phyloP scores from a whole-genome alignment of 192 early-diverging fungal species.

The Rhizophlyctis rosea region DNA sequence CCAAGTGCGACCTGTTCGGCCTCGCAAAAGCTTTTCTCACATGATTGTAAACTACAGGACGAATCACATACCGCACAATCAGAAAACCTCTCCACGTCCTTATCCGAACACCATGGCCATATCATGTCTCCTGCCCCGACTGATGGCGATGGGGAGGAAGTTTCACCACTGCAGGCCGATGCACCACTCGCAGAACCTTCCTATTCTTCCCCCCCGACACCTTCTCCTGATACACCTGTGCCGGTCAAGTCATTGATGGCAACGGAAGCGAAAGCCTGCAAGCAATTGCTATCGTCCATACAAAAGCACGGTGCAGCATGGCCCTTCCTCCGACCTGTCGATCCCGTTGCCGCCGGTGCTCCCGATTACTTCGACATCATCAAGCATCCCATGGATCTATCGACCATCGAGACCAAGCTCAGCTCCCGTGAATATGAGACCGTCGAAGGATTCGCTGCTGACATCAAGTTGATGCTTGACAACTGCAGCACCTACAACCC shows the following conservation, averaged over 20 bases:
- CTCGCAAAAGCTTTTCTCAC: no score
- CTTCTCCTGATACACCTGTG: constrained; percentile 4
- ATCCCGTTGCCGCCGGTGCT: constrained; percentile 34
- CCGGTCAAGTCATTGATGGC: constrained; percentile 13
- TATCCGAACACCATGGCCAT: constrained; percentile 4
- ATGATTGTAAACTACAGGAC: no score
- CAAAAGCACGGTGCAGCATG: constrained; percentile 28
- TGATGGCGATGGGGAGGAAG: not conserved
- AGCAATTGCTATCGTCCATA: constrained; percentile 14
- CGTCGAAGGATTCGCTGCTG: constrained; percentile 56
- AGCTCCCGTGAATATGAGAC: constrained; percentile 42
- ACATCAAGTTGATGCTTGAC: constrained; percentile 65
- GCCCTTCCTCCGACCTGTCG: constrained; percentile 37
- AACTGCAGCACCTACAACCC: constrained; percentile 78
- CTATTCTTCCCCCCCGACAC: constrained; percentile 2
- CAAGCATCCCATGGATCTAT: constrained; percentile 75
- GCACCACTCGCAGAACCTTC: no score
- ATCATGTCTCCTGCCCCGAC: not conserved
- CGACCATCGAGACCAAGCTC: constrained; percentile 59
- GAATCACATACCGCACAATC: no score
- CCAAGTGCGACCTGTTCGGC: no score
- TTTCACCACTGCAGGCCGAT: not conserved
- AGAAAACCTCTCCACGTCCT: constrained; percentile 21
- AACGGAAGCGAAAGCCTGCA: constrained; percentile 21
- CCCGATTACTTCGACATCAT: constrained; percentile 73